Base-by-base conservation (phyloP, 768 basidiomycete genomes). In the Collybia sordida region DNA sequence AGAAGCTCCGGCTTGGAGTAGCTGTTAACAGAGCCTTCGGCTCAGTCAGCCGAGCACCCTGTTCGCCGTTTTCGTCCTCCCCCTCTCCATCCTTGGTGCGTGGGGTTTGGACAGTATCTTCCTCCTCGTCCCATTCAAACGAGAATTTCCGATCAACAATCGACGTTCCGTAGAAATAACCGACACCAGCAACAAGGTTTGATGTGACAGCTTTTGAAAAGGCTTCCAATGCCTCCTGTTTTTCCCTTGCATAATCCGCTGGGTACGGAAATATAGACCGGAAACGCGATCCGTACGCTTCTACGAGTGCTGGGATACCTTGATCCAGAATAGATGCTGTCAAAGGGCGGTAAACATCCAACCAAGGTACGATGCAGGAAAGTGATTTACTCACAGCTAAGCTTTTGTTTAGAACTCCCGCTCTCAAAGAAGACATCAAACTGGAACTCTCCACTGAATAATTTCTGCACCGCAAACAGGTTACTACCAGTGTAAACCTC, bases 1-100 rank as follows among this genome's bases (percentile, higher is more conserved):
- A 98, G 75, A 98, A 98, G 57, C 93, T 93, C 28, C 96, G 79
- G 62, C 93, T 96, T 3, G 95, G 95, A 0, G 96, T 98, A 1
- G 92, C 94, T 6, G 95, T 96, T 55, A 97, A 69, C 17, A 98
- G 69, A 17, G 83, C 81, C 51, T 75, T 83, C 6, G 90, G 86
- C 27, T 88, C 86, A 4, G 88, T 90, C 52, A 93, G 59, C 47
- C 68, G 78, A 14, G 88, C 78, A n/a, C 83, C 88, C 35, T 67
- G 72, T 47, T 70, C 64, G 12, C 45, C 54, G n/a, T 17, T 47
- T 8, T 69, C 67, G 15, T 70, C 66, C n/a, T 62, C 72, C 3
- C 74, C 76, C 7, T 70, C 72, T 12, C 56, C 59, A 37, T 31
- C 31, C 31, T 31, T 31, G 1, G 70, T 72, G 39, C 70, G 68